phyloP scores from a whole-genome alignment of 1,284 basidiomycete species.

The Melampsora larici-populina region DNA sequence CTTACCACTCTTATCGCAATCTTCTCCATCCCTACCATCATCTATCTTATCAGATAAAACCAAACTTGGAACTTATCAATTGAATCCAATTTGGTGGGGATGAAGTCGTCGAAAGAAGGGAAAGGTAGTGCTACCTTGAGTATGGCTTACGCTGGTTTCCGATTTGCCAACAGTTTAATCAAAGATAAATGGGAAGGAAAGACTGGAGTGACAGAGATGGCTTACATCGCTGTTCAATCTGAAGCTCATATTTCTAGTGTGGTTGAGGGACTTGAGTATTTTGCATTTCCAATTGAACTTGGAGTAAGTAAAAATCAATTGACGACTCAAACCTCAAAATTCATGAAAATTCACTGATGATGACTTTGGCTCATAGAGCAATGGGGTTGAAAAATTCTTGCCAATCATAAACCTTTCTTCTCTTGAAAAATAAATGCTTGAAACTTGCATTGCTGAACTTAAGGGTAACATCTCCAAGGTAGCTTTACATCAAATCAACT shows the following conservation, averaged over 20 bases:
- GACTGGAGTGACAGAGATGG: slow-evolving; percentile 39
- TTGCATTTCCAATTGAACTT: slow-evolving; percentile 84
- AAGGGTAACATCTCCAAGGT: slow-evolving; percentile 42
- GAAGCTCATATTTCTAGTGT: slow-evolving; percentile 45
- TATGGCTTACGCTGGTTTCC: slow-evolving; percentile 54
- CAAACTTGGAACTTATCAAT: slow-evolving; percentile 51
- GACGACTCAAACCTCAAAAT: not conserved
- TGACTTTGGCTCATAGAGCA: slow-evolving; percentile 2
- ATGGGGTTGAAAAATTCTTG: slow-evolving; percentile 33
- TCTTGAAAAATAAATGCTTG: slow-evolving; percentile 37
- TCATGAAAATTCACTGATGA: not conserved
- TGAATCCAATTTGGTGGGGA: too few relatives aligned
- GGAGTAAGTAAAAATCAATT: slow-evolving; percentile 61
- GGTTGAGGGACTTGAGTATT: slow-evolving; percentile 67
- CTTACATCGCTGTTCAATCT: slow-evolving; percentile 34
- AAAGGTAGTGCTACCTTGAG: slow-evolving; percentile 53
- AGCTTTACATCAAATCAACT: not conserved
- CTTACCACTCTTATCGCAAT: slow-evolving; percentile 88
- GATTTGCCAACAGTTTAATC: slow-evolving; percentile 49
- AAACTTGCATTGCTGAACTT: slow-evolving; percentile 30
- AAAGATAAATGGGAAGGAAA: slow-evolving; percentile 40
- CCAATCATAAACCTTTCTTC: slow-evolving; percentile 25
- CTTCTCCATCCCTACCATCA: slow-evolving; percentile 49
- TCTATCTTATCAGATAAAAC: slow-evolving; percentile 47
- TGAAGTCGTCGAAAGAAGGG: slow-evolving; percentile 54